phyloP scores from a whole-genome alignment of 768 basidiomycete species.

The Rhodotorula toruloides region DNA sequence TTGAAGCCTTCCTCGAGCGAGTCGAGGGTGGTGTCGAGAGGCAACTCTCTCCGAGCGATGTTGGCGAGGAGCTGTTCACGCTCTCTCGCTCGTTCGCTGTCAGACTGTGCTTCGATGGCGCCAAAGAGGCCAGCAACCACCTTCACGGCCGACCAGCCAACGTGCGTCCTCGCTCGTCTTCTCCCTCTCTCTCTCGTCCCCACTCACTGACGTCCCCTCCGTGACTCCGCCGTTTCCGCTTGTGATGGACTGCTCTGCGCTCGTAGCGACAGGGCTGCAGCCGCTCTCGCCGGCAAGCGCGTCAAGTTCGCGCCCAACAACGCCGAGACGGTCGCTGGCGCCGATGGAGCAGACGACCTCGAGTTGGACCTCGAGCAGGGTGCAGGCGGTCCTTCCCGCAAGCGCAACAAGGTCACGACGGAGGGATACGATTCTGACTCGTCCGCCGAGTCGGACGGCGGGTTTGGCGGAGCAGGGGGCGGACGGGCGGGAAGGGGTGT shows the following conservation, averaged over 20 bases:
- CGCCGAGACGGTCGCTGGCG: constrained; percentile 1
- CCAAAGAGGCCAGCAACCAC: constrained; percentile 18
- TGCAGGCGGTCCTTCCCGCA: neutral
- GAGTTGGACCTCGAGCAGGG: constrained; percentile 32
- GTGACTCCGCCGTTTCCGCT: neutral
- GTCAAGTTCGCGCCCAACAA: constrained; percentile 24
- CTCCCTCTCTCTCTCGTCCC: neutral
- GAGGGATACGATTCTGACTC: constrained; percentile 39
- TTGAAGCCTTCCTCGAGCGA: no score
- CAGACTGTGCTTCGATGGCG: no score
- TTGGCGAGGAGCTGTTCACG: no score
- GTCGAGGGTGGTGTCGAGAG: no score
- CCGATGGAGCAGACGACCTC: constrained; percentile 20
- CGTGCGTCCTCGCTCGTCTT: neutral
- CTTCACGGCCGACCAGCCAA: constrained; percentile 4
- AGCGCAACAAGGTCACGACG: constrained; percentile 17
- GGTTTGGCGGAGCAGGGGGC: constrained; percentile 26
- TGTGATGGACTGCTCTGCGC: neutral
- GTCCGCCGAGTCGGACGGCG: constrained; percentile 27
- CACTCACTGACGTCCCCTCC: neutral
- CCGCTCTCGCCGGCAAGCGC: constrained; percentile 27
- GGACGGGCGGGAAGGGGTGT: constrained; percentile 13
- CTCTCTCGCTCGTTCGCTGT: no score
- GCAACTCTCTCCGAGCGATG: no score
- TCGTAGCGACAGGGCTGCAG: constrained; percentile 21